Conservation (phyloP, 176 grass and related monocot genomes). For the Pontederia paniculata region DNA sequence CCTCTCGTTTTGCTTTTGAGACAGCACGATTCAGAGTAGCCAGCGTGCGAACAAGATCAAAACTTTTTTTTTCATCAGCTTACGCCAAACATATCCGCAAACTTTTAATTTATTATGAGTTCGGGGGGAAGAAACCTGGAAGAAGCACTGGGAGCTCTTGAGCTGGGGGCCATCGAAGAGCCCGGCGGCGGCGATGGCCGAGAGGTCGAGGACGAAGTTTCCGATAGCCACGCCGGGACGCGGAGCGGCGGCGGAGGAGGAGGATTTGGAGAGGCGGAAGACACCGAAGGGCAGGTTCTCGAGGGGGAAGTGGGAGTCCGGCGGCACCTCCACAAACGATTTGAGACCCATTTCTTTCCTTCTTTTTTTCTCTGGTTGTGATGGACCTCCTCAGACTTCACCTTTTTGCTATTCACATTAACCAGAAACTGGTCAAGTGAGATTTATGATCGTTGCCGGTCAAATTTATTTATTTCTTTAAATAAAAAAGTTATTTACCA, state of each 20-base stretch:
- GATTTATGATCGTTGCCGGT: too few relatives aligned
- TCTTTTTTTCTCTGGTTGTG: constrained; percentile 12
- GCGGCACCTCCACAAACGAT: constrained; percentile 75
- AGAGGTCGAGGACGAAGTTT: constrained; percentile 76
- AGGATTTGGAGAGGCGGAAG: constrained; percentile 28
- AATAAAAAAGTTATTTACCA: too few relatives aligned
- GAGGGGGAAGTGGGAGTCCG: constrained; percentile 76
- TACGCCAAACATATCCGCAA: too few relatives aligned
- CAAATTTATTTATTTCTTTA: too few relatives aligned
- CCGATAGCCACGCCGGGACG: constrained; percentile 83
- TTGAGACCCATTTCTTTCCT: constrained; percentile 31
- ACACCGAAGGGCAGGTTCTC: constrained; percentile 96
- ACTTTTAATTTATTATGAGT: too few relatives aligned
- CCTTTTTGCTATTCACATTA: background rate
- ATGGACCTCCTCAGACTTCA: too few relatives aligned
- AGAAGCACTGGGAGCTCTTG: constrained; percentile 55
- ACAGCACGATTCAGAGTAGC: too few relatives aligned
- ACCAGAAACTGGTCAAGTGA: too few relatives aligned
- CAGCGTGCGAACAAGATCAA: too few relatives aligned
- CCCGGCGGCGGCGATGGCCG: constrained; percentile 55
- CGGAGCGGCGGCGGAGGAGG: constrained; percentile 1
- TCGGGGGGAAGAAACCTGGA: constrained; percentile 30
- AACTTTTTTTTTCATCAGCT: too few relatives aligned
- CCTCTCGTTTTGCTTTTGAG: background rate
- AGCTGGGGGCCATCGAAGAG: constrained; percentile 76